phyloP scores from a whole-genome alignment of 148 eudicot genomes.

The Rhododendron vialii region DNA sequence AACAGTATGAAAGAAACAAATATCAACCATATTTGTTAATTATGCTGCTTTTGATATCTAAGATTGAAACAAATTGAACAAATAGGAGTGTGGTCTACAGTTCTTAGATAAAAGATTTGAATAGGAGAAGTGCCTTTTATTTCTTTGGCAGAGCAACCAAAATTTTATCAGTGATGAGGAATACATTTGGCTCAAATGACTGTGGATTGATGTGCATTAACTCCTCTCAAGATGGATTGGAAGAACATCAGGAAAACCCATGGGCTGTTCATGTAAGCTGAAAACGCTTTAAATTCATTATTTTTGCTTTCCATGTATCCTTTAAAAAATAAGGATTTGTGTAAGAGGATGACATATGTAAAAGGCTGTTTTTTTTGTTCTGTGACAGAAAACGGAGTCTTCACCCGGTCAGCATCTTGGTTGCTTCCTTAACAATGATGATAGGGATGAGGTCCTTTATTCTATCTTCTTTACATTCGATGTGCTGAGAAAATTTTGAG shows the following conservation, averaged over 20 bases:
- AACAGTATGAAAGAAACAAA: not conserved
- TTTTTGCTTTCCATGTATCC: not conserved
- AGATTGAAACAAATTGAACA: not conserved
- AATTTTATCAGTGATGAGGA: conserved; percentile 66
- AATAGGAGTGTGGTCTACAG: not conserved
- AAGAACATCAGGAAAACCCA: conserved; percentile 49
- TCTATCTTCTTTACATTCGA: conserved; percentile 5
- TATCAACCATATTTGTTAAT: not conserved
- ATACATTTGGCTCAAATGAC: conserved; percentile 74
- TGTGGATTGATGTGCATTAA: conserved; percentile 80
- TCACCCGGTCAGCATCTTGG: conserved; percentile 41
- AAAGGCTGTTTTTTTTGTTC: conserved; percentile 2
- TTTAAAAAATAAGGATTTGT: not conserved
- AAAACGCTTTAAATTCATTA: conserved; percentile 1
- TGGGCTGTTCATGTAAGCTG: conserved; percentile 75
- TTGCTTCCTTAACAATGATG: conserved; percentile 62
- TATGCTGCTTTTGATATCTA: not conserved
- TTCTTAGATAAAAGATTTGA: not conserved
- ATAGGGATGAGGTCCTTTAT: conserved; percentile 64
- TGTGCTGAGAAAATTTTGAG: conserved; percentile 3
- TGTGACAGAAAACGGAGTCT: conserved; percentile 45
- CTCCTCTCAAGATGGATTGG: conserved; percentile 49
- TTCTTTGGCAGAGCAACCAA: conserved; percentile 60
- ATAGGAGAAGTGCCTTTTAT: not conserved
- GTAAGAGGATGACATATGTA: not conserved